Percentiles rank a stretch among this genome's conserved stretches.
These are phyloP conservation scores for Tolypocladium amazonense DNA, from an alignment of 2,329 filamentous ascomycete genomes.

Conservation along the genomic window DNA sequence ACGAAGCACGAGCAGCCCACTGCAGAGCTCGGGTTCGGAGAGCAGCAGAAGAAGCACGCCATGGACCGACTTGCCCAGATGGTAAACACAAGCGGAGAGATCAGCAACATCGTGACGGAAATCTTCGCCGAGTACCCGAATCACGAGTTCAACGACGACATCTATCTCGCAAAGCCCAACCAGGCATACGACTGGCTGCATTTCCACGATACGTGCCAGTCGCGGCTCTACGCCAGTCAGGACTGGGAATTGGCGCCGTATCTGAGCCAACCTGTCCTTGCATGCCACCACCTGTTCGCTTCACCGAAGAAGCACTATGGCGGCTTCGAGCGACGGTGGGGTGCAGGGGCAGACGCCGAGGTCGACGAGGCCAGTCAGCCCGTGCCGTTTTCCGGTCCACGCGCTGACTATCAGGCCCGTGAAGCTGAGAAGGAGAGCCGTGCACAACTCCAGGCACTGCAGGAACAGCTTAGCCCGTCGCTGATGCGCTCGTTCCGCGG, in stretches of 20 bases:
- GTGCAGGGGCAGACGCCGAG: conserved; percentile 26
- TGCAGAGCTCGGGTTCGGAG: conserved; percentile 57
- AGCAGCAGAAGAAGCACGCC: conserved; percentile 60
- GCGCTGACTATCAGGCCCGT: conserved; percentile 70
- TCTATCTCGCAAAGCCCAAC: conserved; percentile 77
- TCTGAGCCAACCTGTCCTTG: conserved; percentile 74
- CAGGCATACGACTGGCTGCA: conserved; percentile 88
- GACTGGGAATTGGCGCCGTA: conserved; percentile 91
- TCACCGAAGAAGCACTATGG: conserved; percentile 46
- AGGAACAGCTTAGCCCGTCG: conserved; percentile 59
- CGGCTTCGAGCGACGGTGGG: conserved; percentile 33
- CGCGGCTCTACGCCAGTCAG: conserved; percentile 69
- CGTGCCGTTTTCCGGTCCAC: conserved; percentile 69
- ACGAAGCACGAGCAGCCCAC: conserved; percentile 43
- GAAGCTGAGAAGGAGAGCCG: conserved; percentile 75
- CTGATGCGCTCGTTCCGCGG: conserved; percentile 72
- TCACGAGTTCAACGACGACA: conserved; percentile 88
- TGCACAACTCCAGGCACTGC: conserved; percentile 61
- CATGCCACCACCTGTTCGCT: conserved; percentile 86
- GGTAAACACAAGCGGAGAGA: conserved; percentile 69
- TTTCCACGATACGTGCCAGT: conserved; percentile 79
- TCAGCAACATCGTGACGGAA: conserved; percentile 69
- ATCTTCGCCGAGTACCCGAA: conserved; percentile 80
- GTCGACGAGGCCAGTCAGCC: conserved; percentile 37
- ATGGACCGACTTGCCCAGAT: conserved; percentile 66